Base-by-base conservation (phyloP, 495 filamentous ascomycete species). In the Neurospora sp. region DNA sequence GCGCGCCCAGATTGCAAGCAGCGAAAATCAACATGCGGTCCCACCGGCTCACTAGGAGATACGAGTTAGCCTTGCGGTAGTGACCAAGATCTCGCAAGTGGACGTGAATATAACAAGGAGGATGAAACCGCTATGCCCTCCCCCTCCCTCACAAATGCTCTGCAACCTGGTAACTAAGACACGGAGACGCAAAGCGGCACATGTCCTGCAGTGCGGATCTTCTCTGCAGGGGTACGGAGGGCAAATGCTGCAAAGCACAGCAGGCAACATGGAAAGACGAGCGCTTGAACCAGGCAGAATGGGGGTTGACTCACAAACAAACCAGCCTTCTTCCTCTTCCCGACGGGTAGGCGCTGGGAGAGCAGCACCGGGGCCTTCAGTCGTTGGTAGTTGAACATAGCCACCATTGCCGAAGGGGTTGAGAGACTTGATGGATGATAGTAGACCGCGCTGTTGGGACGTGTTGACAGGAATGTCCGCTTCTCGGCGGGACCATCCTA, bases 251-350 rank as follows among this genome's bases (percentile, higher is more conserved):
- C 80, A 81, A 75, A 78, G 75, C 75, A 75, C 48, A 59, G 48
- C 48, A 59, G 48, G 5, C 48, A 37, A 77, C 73, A 77, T 62
- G 70, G 69, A 70, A 42, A 35, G 73, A 48, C 48, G 66, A 73
- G 70, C 76, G 75, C 72, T 39, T 31, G 66, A 71, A 69, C 37
- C 46, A 20, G 71, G 41, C 69, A 35, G 42, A 69, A 71, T 70
- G 70, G 69, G 74, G 62, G 70, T 77, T 82, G 82, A 96, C 96
- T 95, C 89, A 99, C 96, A 86, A 74, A 92, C 92, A 88, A 99
- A 94, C 89, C 92, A 98, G 70, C 90, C 92, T 82, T 97, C 96
- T 76, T 99, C 96, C 83, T 98, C 96, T 75, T 97, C 94, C 72
- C 94, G 88, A 76, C 96, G 89, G 79, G 76, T 93, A 72, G 93